phyloP scores from a whole-genome alignment of 805 yeast genomes.

The Blastobotrys terrestris region DNA sequence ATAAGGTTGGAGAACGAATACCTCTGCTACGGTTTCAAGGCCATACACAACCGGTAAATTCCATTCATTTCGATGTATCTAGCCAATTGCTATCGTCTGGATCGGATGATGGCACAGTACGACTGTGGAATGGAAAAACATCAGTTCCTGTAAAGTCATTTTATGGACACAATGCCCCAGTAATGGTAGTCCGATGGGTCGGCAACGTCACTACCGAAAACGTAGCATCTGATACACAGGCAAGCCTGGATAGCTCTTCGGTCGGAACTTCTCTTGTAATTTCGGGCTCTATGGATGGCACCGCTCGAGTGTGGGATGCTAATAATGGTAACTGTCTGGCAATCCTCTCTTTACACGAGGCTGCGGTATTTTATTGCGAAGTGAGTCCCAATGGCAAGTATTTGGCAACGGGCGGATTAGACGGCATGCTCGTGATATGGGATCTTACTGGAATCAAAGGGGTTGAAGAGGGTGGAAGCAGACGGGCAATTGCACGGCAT shows the following conservation, averaged over 20 bases:
- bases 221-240: slow-evolving; percentile 2
- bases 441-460: slow-evolving; percentile 12
- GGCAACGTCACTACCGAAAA: slow-evolving; percentile 2
- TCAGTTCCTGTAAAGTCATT: slow-evolving; percentile 22
- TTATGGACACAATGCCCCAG: slow-evolving; percentile 23
- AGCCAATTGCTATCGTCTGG: slow-evolving; percentile 60
- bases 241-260: slow-evolving; percentile 13
- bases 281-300: slow-evolving; percentile 65
- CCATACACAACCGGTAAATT: slow-evolving; percentile 55
- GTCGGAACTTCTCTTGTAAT: slow-evolving; percentile 30
- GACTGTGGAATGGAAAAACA: slow-evolving; percentile 69
- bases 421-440: slow-evolving; percentile 43
- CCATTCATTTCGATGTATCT: slow-evolving; percentile 46
- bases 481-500: slow-evolving; percentile 5
- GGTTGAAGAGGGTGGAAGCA: not conserved
- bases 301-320: slow-evolving; percentile 62
- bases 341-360: slow-evolving; percentile 37
- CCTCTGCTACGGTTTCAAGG: slow-evolving; percentile 55
- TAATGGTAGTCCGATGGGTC: slow-evolving; percentile 20
- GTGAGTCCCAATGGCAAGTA: slow-evolving; percentile 44
- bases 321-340: slow-evolving; percentile 28
- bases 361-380: slow-evolving; percentile 46
- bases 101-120: slow-evolving; percentile 67
- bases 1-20: slow-evolving; percentile 41
- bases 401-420: slow-evolving; percentile 61